phyloP scores from a whole-genome alignment of 805 yeast genomes.

The Debaryomyces castellii region DNA sequence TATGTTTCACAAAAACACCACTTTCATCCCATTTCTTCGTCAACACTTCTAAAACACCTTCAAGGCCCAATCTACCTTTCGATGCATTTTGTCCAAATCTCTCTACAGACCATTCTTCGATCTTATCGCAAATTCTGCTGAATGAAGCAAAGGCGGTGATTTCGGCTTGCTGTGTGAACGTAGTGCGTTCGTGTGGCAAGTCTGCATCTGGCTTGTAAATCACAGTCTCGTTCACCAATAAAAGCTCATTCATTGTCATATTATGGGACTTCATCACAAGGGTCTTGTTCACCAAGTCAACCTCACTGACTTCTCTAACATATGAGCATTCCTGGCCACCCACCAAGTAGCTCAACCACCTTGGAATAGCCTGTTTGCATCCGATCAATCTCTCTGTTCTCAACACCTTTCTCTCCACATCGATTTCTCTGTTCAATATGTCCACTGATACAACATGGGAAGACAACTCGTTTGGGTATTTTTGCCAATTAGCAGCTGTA shows the following conservation, averaged over 20 bases:
- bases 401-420: slow-evolving; percentile 45
- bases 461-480: slow-evolving; percentile 92
- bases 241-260: slow-evolving; percentile 72
- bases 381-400: slow-evolving; percentile 86
- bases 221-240: slow-evolving; percentile 87
- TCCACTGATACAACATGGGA: slow-evolving; percentile 95
- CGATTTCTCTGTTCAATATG: slow-evolving; percentile 71
- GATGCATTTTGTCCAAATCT: slow-evolving; percentile 86
- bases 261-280: slow-evolving; percentile 83
- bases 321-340: slow-evolving; percentile 75
- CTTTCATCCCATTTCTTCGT: slow-evolving; percentile 44
- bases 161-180: slow-evolving; percentile 79
- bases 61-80: slow-evolving; percentile 83
- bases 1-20: slow-evolving; percentile 36
- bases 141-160: slow-evolving; percentile 82
- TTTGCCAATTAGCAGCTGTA: slow-evolving; percentile 94
- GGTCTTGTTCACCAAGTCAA: slow-evolving; percentile 64
- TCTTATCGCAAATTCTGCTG: slow-evolving; percentile 66
- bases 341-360: slow-evolving; percentile 70
- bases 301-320: slow-evolving; percentile 86
- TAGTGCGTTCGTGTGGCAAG: slow-evolving; percentile 52
- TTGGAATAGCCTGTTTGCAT: slow-evolving; percentile 82
- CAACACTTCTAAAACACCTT: slow-evolving; percentile 62
- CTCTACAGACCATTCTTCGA: slow-evolving; percentile 91
- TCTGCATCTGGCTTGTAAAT: slow-evolving; percentile 66